Percentiles rank a stretch among this genome's conserved stretches.
Evolutionary conservation across 2,329 filamentous ascomycete genomes (phyloP).

Genomic region (Fusarium sp.): DNA sequence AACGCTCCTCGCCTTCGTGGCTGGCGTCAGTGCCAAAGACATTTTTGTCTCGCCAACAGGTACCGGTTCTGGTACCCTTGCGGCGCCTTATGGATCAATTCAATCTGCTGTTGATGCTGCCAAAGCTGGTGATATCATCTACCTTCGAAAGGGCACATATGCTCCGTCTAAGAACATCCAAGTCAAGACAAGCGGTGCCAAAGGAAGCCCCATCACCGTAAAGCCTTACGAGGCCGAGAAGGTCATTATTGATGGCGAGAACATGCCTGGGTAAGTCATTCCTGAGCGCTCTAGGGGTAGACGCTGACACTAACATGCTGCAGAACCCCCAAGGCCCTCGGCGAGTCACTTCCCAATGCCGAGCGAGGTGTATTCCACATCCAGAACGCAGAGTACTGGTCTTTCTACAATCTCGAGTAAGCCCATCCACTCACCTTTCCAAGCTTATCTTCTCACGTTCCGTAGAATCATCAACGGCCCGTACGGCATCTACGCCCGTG

Average conservation of each 20-base stretch:
- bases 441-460: background rate
- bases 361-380: constrained; percentile 62
- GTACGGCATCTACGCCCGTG: constrained; percentile 52
- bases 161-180: constrained; percentile 59
- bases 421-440: background rate
- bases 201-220: constrained; percentile 55
- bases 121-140: constrained; percentile 58
- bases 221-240: constrained; percentile 56
- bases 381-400: constrained; percentile 57
- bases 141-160: constrained; percentile 60
- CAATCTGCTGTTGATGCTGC: constrained; percentile 59
- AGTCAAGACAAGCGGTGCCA: constrained; percentile 57
- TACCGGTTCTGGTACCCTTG: constrained; percentile 52
- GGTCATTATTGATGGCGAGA: constrained; percentile 60
- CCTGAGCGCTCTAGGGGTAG: rapidly evolving
- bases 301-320: constrained; percentile 29
- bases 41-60: constrained; percentile 61
- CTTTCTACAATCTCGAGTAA: constrained; percentile 54
- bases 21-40: constrained; percentile 45
- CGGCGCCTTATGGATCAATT: constrained; percentile 57
- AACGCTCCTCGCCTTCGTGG: constrained; percentile 18
- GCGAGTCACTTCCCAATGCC: constrained; percentile 52
- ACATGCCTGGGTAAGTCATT: constrained; percentile 31
- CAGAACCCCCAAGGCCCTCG: constrained; percentile 56
- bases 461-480: constrained; percentile 51